These are phyloP conservation scores for Daldinia concentrica DNA, from an alignment of 495 filamentous ascomycete species.

Conservation along the genomic window DNA sequence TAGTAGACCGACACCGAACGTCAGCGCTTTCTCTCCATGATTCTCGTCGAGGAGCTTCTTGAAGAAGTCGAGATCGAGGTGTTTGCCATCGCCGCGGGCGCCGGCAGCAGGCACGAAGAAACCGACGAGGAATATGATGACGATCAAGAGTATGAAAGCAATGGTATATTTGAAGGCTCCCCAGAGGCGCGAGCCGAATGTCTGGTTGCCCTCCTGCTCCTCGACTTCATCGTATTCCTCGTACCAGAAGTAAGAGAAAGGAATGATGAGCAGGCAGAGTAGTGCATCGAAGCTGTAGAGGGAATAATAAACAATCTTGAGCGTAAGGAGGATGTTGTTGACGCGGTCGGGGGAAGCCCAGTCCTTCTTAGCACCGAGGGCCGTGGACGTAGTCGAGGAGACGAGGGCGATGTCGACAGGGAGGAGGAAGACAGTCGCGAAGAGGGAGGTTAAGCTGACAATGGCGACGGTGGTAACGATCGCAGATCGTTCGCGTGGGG, in stretches of 20 bases:
- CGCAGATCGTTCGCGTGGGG: slow-evolving; percentile 82
- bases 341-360: slow-evolving; percentile 88
- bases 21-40: slow-evolving; percentile 89
- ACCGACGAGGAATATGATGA: slow-evolving; percentile 88
- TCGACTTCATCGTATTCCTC: slow-evolving; percentile 95
- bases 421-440: slow-evolving; percentile 90
- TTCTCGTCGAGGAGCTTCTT: slow-evolving; percentile 83
- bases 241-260: slow-evolving; percentile 98
- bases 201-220: slow-evolving; percentile 77
- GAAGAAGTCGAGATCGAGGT: slow-evolving; percentile 88
- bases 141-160: slow-evolving; percentile 77
- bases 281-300: slow-evolving; percentile 92
- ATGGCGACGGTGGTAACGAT: slow-evolving; percentile 84
- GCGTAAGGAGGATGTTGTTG: slow-evolving; percentile 75
- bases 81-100: slow-evolving; percentile 66
- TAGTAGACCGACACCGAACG: slow-evolving; percentile 85
- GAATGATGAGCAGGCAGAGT: slow-evolving; percentile 88
- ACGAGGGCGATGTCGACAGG: slow-evolving; percentile 96
- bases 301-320: slow-evolving; percentile 91
- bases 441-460: slow-evolving; percentile 81
- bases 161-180: slow-evolving; percentile 90
- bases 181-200: slow-evolving; percentile 73
- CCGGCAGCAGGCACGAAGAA: slow-evolving; percentile 88
- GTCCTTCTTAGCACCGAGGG: slow-evolving; percentile 84
- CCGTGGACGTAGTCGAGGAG: slow-evolving; percentile 81